A percentile compares a stretch with the other conserved stretches of the same genome.
phyloP scores from a whole-genome alignment of 257 asterid species.

The Eucommia ulmoides region DNA sequence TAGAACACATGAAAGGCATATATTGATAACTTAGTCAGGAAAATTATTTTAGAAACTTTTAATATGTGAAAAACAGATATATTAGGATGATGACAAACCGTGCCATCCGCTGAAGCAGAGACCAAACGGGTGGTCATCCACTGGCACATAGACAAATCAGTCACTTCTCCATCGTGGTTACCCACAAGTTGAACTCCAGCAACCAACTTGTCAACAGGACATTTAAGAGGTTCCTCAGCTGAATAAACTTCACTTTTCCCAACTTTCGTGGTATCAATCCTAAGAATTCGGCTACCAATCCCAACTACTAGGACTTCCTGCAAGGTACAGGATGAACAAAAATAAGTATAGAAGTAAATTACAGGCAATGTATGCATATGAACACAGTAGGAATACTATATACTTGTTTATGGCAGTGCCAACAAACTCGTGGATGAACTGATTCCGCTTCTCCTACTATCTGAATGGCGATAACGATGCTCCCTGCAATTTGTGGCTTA shows the following conservation, averaged over 20 bases:
- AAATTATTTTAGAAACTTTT: no score
- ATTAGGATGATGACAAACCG: not conserved
- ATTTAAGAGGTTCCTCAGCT: not conserved
- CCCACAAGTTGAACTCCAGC: constrained; percentile 1
- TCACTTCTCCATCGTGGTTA: not conserved
- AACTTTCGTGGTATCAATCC: not conserved
- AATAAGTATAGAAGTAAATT: not conserved
- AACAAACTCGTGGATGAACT: constrained; percentile 3
- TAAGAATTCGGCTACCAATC: not conserved
- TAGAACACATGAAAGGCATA: no score
- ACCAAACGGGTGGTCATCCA: constrained; percentile 4
- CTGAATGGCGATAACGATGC: not conserved
- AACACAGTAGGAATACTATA: not conserved
- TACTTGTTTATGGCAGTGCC: constrained; percentile 3
- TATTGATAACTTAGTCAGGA: no score
- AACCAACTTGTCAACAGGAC: not conserved
- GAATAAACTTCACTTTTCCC: not conserved
- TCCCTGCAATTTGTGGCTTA: constrained; percentile 1
- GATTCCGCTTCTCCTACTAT: not conserved
- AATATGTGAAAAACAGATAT: no score
- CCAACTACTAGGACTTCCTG: constrained; percentile 3
- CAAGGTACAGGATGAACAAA: not conserved
- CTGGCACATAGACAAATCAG: constrained; percentile 1
- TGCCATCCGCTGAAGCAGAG: constrained; percentile 1
- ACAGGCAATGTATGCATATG: not conserved